Evolutionary conservation across 78 protist species (phyloP).

Genomic region (Emiliania huxleyi): DNA sequence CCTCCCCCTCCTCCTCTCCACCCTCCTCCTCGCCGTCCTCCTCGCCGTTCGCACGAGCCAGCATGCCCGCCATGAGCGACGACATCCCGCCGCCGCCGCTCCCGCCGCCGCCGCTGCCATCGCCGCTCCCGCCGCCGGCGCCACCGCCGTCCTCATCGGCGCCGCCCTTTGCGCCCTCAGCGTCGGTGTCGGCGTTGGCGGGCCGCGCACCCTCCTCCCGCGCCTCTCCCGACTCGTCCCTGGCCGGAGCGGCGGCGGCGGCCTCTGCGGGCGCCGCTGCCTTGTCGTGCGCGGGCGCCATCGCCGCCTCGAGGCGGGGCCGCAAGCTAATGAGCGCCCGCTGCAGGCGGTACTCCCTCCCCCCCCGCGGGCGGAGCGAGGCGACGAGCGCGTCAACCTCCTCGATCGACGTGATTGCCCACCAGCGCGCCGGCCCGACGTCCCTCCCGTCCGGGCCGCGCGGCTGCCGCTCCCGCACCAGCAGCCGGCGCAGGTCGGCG

Average conservation of each 20-base stretch:
- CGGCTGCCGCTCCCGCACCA: not conserved
- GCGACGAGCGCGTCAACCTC: not conserved
- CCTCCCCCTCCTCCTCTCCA: not conserved
- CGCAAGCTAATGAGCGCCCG: not conserved
- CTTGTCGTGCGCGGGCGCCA: not conserved
- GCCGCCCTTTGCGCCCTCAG: too few species aligned
- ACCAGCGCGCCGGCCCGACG: not conserved
- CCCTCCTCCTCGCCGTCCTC: not conserved
- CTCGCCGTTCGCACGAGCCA: too few species aligned
- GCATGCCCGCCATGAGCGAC: too few species aligned
- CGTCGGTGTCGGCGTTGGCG: too few species aligned
- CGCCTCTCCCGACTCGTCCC: too few species aligned
- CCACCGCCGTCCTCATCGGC: too few species aligned
- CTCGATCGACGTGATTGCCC: not conserved
- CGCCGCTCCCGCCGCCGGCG: too few species aligned
- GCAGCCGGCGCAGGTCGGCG: not conserved
- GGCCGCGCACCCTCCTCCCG: too few species aligned
- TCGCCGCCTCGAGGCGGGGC: not conserved
- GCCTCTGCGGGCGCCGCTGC: too few species aligned
- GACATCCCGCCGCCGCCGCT: too few species aligned
- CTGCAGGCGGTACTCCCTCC: not conserved
- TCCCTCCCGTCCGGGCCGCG: not conserved
- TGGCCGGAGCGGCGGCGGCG: too few species aligned
- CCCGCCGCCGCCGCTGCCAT: too few species aligned
- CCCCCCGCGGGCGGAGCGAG: not conserved